Conservation (phyloP, 2,329 filamentous ascomycete species). For the Cyanodermella asteris region DNA sequence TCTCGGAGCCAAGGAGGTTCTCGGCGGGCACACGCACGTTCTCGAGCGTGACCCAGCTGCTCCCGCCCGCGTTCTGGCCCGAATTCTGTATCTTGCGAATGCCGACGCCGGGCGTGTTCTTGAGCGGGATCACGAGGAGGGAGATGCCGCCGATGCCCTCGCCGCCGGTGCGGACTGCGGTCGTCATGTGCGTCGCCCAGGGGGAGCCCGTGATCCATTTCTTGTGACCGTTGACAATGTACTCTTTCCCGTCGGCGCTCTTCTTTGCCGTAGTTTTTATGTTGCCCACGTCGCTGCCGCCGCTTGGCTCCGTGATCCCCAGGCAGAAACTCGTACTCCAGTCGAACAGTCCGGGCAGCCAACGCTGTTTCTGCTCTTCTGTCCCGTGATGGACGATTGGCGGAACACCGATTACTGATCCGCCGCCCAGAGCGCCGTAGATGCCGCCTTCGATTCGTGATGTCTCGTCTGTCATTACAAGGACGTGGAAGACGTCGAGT, state of each 20-base stretch:
- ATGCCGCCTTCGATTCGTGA: conserved; percentile 56
- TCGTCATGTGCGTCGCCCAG: conserved; percentile 66
- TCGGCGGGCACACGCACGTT: conserved; percentile 67
- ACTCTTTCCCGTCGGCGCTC: conserved; percentile 52
- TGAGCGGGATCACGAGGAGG: conserved; percentile 52
- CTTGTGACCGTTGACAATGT: conserved; percentile 40
- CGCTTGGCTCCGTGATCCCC: conserved; percentile 74
- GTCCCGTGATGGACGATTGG: conserved; percentile 60
- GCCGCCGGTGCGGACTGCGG: too few species aligned
- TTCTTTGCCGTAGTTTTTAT: conserved; percentile 59
- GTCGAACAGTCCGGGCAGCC: conserved; percentile 50
- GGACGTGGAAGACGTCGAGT: conserved; percentile 73
- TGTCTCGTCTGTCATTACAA: conserved; percentile 55
- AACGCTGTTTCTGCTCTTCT: conserved; percentile 38
- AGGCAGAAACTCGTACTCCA: conserved; percentile 77
- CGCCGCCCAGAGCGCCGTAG: conserved; percentile 70
- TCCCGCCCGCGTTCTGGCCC: conserved; percentile 60
- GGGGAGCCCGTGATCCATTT: conserved; percentile 75
- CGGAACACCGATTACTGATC: conserved; percentile 63
- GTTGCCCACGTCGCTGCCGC: conserved; percentile 61
- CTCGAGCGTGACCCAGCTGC: conserved; percentile 61
- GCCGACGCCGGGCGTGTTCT: conserved; percentile 43
- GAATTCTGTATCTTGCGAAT: conserved; percentile 42
- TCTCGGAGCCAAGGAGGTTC: conserved; percentile 59
- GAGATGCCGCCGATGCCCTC: too few species aligned